Evolutionary conservation across 1,139 yeast species (phyloP), one percentile per base, ranked within the genome.

Genomic region (Saccharomyces hybrid): DNA sequence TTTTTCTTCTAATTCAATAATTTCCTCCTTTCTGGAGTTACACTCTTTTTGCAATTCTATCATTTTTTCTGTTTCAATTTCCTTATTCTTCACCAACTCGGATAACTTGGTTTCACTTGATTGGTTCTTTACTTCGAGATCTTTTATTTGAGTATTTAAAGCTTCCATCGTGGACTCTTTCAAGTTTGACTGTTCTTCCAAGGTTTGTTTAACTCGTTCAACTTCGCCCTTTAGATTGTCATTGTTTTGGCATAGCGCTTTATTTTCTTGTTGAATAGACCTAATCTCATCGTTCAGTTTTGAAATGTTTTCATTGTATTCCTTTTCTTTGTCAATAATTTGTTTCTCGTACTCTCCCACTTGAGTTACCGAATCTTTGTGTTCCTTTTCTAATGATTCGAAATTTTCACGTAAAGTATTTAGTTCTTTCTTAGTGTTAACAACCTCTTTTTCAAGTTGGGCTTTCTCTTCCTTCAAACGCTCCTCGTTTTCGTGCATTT

Each of bases 1-100:
- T 9, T 60, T 58, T 24, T 57, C 54, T 42, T 62, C 61, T 19
- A 50, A 44, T 3, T 57, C 59, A 31, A 56, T 50, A 26, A 64
- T 63, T 27, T 62, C 57, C 3, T 54, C 51, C 26, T 61, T 63
- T 47, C 47, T 31, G 52, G 46, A 0, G 14, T 21, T 2, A 34
- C 11, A 26, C 19, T 47, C 49, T 4, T 49, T 19, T 11, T 38
- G 44, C 11, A 38, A 19, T 14, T 47, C 52, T 54, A 1, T 19
- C 12, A 19, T 19, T 9, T 44, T 19, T 14, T 52, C 48, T 9
- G 24, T 16, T n/a, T 31, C 16, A 55, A 54, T 50, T 34, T 50
- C 29, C 14, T 7, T 28, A 12, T 5, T 11, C 14, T 48, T 38
- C 3, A n/a, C n/a, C 12, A 24, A 24, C 14, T 47, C 28, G 21